Evolutionary conservation across 139 green algal species (phyloP).

Genomic region (Haematococcus sp.): DNA sequence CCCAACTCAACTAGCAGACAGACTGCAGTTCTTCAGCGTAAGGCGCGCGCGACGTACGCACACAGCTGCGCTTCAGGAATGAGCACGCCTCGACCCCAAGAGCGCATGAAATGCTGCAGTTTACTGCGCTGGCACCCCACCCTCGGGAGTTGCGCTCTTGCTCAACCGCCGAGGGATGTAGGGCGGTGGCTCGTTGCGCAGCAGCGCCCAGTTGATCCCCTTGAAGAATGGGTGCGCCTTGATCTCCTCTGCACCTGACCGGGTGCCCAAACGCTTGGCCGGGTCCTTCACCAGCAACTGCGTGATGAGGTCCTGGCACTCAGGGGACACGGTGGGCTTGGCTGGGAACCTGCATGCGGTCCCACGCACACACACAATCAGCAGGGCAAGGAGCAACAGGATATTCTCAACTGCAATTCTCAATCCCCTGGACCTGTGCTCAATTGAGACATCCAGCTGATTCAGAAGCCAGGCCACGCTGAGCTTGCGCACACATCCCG

Average conservation of each 20-base stretch:
- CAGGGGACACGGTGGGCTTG: constrained; percentile 45
- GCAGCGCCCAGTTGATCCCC: constrained; percentile 83
- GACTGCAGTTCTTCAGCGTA: too few relatives aligned
- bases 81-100: too few relatives aligned
- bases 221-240: constrained; percentile 90
- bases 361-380: too few relatives aligned
- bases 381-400: too few relatives aligned
- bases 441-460: too few relatives aligned
- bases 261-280: constrained; percentile 58
- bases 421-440: too few relatives aligned
- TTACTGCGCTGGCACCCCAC: too few relatives aligned
- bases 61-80: too few relatives aligned
- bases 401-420: too few relatives aligned
- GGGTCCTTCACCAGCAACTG: constrained; percentile 82
- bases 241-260: constrained; percentile 88
- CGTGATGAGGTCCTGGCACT: constrained; percentile 71
- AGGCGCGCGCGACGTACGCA: too few relatives aligned
- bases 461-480: neutral
- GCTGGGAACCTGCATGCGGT: constrained; percentile 61
- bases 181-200: constrained; percentile 66
- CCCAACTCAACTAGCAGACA: too few relatives aligned
- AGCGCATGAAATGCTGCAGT: too few relatives aligned
- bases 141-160: neutral
- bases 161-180: constrained; percentile 43
- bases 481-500: neutral